phyloP scores from a whole-genome alignment of 1,139 yeast genomes.

The Kodamaea sp. region DNA sequence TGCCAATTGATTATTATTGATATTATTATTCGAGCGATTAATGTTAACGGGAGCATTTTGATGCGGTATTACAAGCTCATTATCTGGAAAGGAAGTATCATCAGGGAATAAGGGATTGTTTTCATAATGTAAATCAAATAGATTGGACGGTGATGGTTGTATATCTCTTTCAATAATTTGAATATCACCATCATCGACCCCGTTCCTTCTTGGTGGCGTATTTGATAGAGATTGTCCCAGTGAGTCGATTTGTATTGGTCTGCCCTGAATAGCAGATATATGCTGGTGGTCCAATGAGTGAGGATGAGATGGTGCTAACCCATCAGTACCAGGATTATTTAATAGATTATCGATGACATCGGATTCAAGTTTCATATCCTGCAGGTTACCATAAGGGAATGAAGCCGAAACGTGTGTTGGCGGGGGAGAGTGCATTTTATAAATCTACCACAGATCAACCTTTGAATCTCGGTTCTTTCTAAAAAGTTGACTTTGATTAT shows the following conservation, averaged over 20 bases:
- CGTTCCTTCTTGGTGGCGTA: not conserved
- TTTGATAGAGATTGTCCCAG: not conserved
- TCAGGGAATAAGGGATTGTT: slow-evolving; percentile 7
- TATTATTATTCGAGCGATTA: not conserved
- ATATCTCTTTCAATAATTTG: slow-evolving; percentile 33
- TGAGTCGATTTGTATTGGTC: too few species aligned
- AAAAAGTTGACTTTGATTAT: not conserved
- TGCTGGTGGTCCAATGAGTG: not conserved
- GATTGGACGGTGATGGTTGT: slow-evolving; percentile 6
- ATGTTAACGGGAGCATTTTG: slow-evolving; percentile 3
- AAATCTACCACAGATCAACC: too few species aligned
- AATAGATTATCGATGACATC: slow-evolving; percentile 2
- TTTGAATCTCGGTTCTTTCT: too few species aligned
- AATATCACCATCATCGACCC: slow-evolving; percentile 27
- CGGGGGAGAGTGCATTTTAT: too few species aligned
- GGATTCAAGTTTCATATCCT: slow-evolving; percentile 3
- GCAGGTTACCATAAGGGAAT: too few species aligned
- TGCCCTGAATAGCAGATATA: not conserved
- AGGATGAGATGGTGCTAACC: not conserved
- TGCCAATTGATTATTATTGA: slow-evolving; percentile 13
- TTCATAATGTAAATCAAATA: slow-evolving; percentile 7
- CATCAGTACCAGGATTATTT: not conserved
- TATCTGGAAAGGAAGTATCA: not conserved
- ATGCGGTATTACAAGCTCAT: slow-evolving; percentile 2
- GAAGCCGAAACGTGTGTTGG: too few species aligned